A percentile compares a stretch with the other conserved stretches of the same genome.
These are phyloP conservation scores for Penicillium sp. DNA, from an alignment of 2,329 filamentous ascomycete genomes.

Conservation along the genomic window DNA sequence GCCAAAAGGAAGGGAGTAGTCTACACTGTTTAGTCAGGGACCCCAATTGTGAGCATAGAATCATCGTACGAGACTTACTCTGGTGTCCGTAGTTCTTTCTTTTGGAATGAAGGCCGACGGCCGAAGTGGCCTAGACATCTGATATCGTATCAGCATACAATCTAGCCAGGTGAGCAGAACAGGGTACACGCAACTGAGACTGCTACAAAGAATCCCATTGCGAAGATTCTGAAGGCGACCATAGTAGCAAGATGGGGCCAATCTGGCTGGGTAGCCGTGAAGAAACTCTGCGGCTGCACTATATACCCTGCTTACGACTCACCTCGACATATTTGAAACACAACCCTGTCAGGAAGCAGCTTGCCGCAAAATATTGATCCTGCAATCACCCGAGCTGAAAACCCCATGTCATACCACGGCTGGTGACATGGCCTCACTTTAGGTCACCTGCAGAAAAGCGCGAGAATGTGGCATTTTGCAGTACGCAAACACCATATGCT, in stretches of 20 bases:
- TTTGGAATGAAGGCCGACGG: background rate
- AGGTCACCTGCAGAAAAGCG: background rate
- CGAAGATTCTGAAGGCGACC: background rate
- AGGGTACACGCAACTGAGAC: background rate
- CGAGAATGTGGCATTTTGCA: background rate
- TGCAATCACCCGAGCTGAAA: background rate
- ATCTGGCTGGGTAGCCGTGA: background rate
- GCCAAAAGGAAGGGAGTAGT: background rate
- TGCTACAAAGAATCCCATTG: background rate
- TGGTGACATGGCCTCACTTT: background rate
- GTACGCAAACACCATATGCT: background rate
- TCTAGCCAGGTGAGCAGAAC: background rate
- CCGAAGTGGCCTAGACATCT: background rate
- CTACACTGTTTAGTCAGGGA: background rate
- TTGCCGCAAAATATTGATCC: background rate
- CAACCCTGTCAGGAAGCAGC: no score
- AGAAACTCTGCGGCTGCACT: background rate
- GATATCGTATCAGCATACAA: background rate
- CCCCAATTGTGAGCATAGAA: background rate
- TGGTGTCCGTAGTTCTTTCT: background rate
- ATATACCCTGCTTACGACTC: background rate
- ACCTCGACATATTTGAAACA: background rate
- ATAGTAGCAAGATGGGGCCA: background rate
- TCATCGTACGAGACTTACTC: background rate
- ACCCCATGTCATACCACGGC: background rate